Conservation (phyloP, 768 basidiomycete genomes). For the Exidia glandulosa region DNA sequence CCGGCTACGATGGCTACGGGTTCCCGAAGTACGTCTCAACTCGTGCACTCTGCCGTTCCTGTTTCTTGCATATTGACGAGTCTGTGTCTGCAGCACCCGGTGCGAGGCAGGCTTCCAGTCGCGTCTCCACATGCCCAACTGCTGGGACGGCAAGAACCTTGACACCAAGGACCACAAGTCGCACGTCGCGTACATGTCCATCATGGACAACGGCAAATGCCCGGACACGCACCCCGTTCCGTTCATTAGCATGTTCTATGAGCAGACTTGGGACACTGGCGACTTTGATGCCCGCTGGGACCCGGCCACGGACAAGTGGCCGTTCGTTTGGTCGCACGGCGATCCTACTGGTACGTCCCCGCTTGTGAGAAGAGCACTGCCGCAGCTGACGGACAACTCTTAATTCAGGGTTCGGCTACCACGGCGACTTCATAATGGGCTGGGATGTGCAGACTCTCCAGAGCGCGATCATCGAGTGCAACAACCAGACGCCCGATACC, state of each 20-base stretch:
- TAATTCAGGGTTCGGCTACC: background rate
- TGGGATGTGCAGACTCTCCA: background rate
- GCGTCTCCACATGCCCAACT: slow-evolving; percentile 22
- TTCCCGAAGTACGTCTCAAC: background rate
- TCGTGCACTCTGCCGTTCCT: background rate
- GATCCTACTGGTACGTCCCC: background rate
- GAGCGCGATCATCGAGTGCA: background rate
- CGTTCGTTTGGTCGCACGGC: background rate
- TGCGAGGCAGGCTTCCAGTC: slow-evolving; percentile 19
- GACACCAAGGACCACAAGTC: slow-evolving; percentile 24
- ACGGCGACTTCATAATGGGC: background rate
- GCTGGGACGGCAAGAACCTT: slow-evolving; percentile 30
- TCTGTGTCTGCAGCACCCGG: slow-evolving; percentile 7
- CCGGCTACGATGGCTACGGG: slow-evolving; percentile 4
- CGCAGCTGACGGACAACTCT: background rate
- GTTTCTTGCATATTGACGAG: background rate
- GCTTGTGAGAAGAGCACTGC: background rate
- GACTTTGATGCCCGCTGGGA: background rate
- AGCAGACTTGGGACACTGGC: background rate
- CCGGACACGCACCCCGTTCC: background rate
- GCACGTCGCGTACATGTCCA: background rate
- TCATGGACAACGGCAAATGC: background rate
- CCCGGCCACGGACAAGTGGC: background rate
- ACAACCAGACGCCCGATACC: background rate
- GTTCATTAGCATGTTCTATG: background rate